Evolutionary conservation across 495 filamentous ascomycete species (phyloP).

Genomic region (Copromyces sp.): DNA sequence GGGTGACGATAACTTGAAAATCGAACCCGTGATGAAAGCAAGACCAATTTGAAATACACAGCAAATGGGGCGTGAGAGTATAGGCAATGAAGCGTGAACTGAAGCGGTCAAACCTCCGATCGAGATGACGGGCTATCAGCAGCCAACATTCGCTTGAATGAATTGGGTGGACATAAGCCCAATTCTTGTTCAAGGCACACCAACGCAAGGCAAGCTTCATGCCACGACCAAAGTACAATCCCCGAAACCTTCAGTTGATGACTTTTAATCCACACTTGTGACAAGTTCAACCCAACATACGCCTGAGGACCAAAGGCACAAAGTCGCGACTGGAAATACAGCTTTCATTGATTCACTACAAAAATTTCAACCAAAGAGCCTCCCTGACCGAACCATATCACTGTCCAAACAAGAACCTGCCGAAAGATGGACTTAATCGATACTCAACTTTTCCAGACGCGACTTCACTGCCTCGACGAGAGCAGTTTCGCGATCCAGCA

Average conservation of each 20-base stretch:
- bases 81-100: not conserved
- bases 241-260: not conserved
- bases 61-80: not conserved
- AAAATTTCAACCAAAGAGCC: not conserved
- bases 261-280: not conserved
- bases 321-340: not conserved
- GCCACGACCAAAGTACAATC: not conserved
- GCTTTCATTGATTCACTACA: not conserved
- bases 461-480: conserved; percentile 39
- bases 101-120: not conserved
- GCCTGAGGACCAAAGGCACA: not conserved
- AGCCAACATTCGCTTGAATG: not conserved
- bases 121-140: not conserved
- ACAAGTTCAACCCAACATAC: not conserved
- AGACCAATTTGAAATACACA: not conserved
- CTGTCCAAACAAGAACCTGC: not conserved
- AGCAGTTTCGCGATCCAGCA: conserved; percentile 59
- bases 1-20: not conserved
- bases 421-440: conserved; percentile 11
- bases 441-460: conserved; percentile 22
- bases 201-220: not conserved
- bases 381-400: not conserved
- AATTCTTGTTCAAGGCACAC: not conserved
- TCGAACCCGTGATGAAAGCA: not conserved
- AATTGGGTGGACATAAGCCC: not conserved